A percentile compares a stretch with the other conserved stretches of the same genome.
These are phyloP conservation scores for Rhododendron ferrugineum DNA, from an alignment of 148 eudicot species.

Conservation along the genomic window DNA sequence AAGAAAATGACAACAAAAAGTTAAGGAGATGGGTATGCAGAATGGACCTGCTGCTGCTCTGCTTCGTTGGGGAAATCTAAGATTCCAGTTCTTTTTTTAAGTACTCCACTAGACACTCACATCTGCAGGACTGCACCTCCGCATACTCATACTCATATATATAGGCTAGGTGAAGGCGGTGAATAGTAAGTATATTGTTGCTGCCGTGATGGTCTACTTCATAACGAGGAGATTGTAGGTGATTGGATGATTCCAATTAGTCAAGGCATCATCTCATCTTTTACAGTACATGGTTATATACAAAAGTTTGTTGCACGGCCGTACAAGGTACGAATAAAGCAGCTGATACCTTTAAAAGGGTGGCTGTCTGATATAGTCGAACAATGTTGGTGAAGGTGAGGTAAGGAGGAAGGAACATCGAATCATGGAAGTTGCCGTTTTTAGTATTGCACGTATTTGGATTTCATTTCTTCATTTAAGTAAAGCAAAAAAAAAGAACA, in stretches of 20 bases:
- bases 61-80: background rate
- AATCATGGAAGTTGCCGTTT: background rate
- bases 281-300: background rate
- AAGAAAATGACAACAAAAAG: background rate
- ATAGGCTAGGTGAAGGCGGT: background rate
- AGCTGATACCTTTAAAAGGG: background rate
- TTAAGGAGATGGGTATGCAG: background rate
- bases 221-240: background rate
- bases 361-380: background rate
- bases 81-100: background rate
- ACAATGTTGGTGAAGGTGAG: background rate
- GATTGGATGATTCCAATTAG: background rate
- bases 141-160: no score
- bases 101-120: no score
- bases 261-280: background rate
- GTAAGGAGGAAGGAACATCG: background rate
- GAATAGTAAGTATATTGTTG: background rate
- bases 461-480: background rate
- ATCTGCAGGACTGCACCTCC: no score
- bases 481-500: no score
- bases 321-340: background rate
- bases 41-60: background rate
- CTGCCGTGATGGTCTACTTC: background rate
- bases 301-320: background rate
- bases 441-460: background rate